Evolutionary conservation across 1,284 basidiomycete species (phyloP).

Genomic region (Vanrija humicola): DNA sequence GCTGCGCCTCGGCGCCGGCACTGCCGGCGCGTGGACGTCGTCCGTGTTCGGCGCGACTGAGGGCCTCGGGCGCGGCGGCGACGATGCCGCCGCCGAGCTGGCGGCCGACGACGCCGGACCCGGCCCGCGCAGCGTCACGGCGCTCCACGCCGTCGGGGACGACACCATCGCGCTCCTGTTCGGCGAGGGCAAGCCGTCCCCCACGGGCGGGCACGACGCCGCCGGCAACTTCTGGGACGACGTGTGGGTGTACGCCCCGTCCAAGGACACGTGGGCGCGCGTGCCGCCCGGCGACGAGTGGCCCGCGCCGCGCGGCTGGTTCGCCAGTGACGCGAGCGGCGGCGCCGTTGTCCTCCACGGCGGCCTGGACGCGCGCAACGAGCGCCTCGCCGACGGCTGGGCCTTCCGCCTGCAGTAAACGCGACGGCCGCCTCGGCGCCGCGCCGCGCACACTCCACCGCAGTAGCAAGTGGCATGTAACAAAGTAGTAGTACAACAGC

Average conservation of each 20-base stretch:
- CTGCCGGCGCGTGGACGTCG: not conserved
- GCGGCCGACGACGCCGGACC: constrained; percentile 11
- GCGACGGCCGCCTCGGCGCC: too few species aligned
- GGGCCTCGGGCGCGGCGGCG: constrained; percentile 7
- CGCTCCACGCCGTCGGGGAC: constrained; percentile 15
- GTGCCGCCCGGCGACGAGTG: constrained; percentile 1
- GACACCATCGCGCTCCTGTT: constrained; percentile 15
- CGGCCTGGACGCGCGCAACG: constrained; percentile 40
- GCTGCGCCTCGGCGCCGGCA: constrained; percentile 1
- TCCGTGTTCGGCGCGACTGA: constrained; percentile 1
- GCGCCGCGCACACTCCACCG: too few species aligned
- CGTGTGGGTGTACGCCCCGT: constrained; percentile 24
- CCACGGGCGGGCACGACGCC: constrained; percentile 31
- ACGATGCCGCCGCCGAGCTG: constrained; percentile 1
- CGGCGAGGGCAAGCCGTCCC: constrained; percentile 32
- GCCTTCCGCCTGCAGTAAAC: constrained; percentile 12
- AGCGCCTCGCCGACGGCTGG: constrained; percentile 40
- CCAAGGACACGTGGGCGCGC: constrained; percentile 16
- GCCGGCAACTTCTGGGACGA: constrained; percentile 37
- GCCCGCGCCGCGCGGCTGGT: constrained; percentile 42
- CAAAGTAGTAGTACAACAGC: too few species aligned
- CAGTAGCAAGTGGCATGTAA: too few species aligned
- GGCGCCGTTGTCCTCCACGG: constrained; percentile 35
- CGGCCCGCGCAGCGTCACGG: constrained; percentile 23
- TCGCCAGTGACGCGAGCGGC: constrained; percentile 24